Percentiles rank a stretch among this genome's conserved stretches.
phyloP scores from a whole-genome alignment of 2,329 filamentous ascomycete species.

The Aspergillus aculeatus region DNA sequence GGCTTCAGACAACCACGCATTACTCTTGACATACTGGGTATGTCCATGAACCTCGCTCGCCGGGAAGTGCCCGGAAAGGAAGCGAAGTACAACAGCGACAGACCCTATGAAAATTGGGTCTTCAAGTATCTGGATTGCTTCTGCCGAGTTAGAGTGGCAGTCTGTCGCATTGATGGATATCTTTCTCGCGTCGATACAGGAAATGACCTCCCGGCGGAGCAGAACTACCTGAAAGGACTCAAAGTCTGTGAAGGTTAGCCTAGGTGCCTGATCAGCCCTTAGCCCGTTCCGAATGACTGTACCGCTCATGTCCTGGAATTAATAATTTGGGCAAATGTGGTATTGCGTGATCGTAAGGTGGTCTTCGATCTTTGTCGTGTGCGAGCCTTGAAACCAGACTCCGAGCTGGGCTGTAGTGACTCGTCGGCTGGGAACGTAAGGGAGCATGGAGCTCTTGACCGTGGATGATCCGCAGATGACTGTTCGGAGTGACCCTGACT shows the following conservation, averaged over 20 bases:
- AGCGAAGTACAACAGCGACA: neutral
- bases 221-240: conserved; percentile 8
- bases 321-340: conserved; percentile 2
- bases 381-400: conserved; percentile 10
- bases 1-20: neutral
- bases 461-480: neutral
- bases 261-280: too few species aligned
- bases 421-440: conserved; percentile 2
- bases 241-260: conserved; percentile 3
- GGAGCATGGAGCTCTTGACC: conserved; percentile 7
- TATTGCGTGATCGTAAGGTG: neutral
- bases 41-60: neutral
- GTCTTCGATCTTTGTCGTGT: conserved; percentile 2
- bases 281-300: neutral
- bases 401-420: neutral
- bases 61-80: neutral
- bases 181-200: conserved; percentile 3
- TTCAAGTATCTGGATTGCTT: conserved; percentile 7
- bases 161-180: conserved; percentile 4
- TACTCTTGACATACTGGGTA: neutral
- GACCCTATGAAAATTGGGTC: neutral
- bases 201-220: neutral
- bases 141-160: conserved; percentile 9
- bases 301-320: conserved; percentile 8
- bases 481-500: conserved; percentile 4